Base-by-base conservation (phyloP, 169 alveolate species). In the Plasmodium ovale region DNA sequence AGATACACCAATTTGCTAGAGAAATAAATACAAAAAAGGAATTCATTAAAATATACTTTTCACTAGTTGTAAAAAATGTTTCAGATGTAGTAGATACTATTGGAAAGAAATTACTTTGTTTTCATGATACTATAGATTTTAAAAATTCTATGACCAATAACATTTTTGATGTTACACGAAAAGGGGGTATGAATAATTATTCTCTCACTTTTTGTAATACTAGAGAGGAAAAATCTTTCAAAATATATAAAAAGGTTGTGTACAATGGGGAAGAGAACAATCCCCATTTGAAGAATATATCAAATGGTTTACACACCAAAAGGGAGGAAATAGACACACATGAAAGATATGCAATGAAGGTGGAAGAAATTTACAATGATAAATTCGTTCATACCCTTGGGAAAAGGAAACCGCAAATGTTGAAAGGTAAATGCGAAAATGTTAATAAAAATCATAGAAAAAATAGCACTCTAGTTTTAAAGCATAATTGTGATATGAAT, bases 51-150 rank as follows among this genome's bases (percentile, higher is more conserved):
- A 73, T 73, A 4, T 73, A 73, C 51, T n/a, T 73, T 39, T 6
- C 72, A 4, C 14, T 73, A 33, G 21, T 53, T 3, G 3, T 73
- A 35, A 39, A 67, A 37, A 59, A 53, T 14, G 44, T 73, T 23
- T 73, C 31, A 3, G 74, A 73, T 25, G 59, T 73, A 39, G 88
- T 73, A 42, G 74, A 73, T 10, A 51, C 59, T 16, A 35, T 73
- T 31, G 88, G 67, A 37, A 73, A 59, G 21, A 73, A 73, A 51
- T 59, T 37, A 31, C 73, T 59, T 51, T 59, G 88, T 10, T 59
- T 58, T 73, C 64, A n/a, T 33, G 35, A 59, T 16, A 42, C 9
- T 35, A 33, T 39, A 9, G 47, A 73, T 59, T 58, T 39, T 39
- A 33, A 60, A 73, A 37, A 16, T 25, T 58, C 62, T 25, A 4